Evolutionary conservation across 2,329 filamentous ascomycete species (phyloP), one percentile per base, ranked within the genome.

Genomic region (Exophiala calicioides): DNA sequence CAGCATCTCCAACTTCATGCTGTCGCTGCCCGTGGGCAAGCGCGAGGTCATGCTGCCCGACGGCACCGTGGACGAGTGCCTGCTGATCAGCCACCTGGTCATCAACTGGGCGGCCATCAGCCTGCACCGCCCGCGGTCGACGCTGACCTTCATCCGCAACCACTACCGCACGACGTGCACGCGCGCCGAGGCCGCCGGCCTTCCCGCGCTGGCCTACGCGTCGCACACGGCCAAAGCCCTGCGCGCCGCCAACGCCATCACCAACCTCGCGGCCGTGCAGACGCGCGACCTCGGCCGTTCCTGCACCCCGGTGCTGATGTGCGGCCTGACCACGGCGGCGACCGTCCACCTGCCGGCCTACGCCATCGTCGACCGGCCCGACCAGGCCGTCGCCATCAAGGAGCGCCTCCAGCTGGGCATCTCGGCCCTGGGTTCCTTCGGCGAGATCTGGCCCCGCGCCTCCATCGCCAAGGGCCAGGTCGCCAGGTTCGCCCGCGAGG

Each of bases 301-400:
- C 23, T 88, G 95, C 67, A 90, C 82, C 0, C 88, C 89, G 47
- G 90, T 91, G 68, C 90, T 93, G 69, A 87, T 85, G 24, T 93
- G 88, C 62, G 84, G 86, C 29, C 73, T 93, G 38, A 87, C 87
- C 1, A 73, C 91, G 42, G 86, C 85, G 13, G 88, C 87, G 5
- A 86, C 90, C 58, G 85, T 91, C 3, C 87, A 93, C 60, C 75
- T 94, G 18, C 88, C 85, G 44, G 87, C 86, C 53, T 95, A 88
- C 81, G 81, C 79, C 4, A 73, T 74, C 58, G 72, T 69, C 37
- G 62, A 84, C 73, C 42, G 38, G 1, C 49, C 44, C 8, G 48
- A 57, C 5, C 58, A 53, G 24, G 47, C 58, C 10, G 53, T 56
- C 15, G 56, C 56, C 1, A 51, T 64, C 9, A 63, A 62, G 36